Evolutionary conservation across 108 stramenopile species (phyloP), one percentile per base, ranked within the genome.

Genomic region (Cyclotella cryptica): DNA sequence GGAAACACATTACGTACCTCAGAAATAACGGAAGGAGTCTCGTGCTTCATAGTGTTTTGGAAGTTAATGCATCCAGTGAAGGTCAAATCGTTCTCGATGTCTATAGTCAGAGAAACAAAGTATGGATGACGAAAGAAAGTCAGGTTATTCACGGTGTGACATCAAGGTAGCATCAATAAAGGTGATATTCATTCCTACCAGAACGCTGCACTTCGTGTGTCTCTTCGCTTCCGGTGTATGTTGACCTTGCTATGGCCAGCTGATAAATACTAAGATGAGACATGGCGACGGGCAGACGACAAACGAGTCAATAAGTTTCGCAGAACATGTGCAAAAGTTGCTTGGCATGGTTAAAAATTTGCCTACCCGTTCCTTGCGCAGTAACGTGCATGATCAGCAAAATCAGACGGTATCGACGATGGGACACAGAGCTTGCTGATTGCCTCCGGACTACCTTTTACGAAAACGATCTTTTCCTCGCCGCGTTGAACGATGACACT

Each of bases 21-120:
- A 12, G 67, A 26, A 40, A 91, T 89, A 3, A 89, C 90, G 18
- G 60, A 66, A 53, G 77, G 72, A 0, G 88, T 77, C 18, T 91
- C 87, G 19, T 81, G 76, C 57, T 78, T 77, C 71, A 91, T 63
- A 3, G 52, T 28, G 65, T 91, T 91, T 74, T 86, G 78, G 72
- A 91, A 91, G 51, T 82, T 85, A 44, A 91, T 62, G 45, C 88
- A 72, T 44, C 90, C 88, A 26, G 72, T 18, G 72, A 89, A 88
- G 8, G 24, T 39, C 24, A 89, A 61, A 65, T 79, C 79, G 18
- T 22, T 52, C 63, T 91, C 90, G 35, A 88, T 66, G 15, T 87
- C 59, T 61, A 24, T 7, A n/a, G 28, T 15, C 4, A 68, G 24
- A 27, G 28, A 46, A 26, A 29, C 22, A 15, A 29, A 15, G 27